Conservation (phyloP, 495 filamentous ascomycete species). For the Elaphomyces granulatus region DNA sequence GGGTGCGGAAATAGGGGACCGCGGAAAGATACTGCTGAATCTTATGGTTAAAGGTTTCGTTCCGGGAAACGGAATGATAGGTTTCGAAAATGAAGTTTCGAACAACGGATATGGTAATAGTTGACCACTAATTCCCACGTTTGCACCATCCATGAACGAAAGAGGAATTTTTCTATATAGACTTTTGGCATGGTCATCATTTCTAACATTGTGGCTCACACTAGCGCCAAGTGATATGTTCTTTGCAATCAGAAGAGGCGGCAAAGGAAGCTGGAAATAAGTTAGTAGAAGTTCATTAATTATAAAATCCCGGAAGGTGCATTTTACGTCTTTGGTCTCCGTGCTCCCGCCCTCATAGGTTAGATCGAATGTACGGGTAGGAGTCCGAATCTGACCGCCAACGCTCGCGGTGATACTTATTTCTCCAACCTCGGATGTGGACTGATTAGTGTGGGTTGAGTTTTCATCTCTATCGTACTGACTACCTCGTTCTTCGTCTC, state of each 20-base stretch:
- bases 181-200: conserved; percentile 16
- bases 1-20: conserved; percentile 6
- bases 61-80: conserved; percentile 18
- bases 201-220: conserved; percentile 16
- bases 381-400: conserved; percentile 15
- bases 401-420: conserved; percentile 23
- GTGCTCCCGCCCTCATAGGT: conserved; percentile 15
- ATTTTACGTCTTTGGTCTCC: conserved; percentile 13
- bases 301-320: too few species aligned
- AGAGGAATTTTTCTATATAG: conserved; percentile 18
- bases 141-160: conserved; percentile 20
- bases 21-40: conserved; percentile 15
- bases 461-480: too few species aligned
- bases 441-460: too few species aligned
- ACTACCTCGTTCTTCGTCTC: conserved; percentile 7
- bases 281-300: conserved; percentile 3
- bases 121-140: conserved; percentile 11
- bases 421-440: too few species aligned
- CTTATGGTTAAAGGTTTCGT: conserved; percentile 23
- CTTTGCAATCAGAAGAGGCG: conserved; percentile 15
- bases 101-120: conserved; percentile 21
- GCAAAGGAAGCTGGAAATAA: conserved; percentile 16
- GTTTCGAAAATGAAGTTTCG: conserved; percentile 17
- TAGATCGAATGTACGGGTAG: conserved; percentile 11
- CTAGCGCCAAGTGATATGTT: conserved; percentile 22